Percentiles rank a stretch among this genome's conserved stretches.
These are phyloP conservation scores for Magnolia kwangsiensis DNA, from an alignment of 164 flowering plant genomes.

Conservation along the genomic window DNA sequence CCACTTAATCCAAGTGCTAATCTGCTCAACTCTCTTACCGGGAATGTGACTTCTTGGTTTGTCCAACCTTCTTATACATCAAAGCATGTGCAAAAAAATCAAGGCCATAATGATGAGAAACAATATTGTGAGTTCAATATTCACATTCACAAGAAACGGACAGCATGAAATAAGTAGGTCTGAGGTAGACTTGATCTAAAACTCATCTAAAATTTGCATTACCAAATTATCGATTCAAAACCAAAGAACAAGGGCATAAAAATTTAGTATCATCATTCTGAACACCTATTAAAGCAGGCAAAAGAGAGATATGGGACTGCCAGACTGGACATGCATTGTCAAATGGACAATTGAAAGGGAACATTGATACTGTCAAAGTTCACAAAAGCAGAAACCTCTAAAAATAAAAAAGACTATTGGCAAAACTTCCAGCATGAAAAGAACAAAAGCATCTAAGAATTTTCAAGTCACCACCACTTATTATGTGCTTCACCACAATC, in stretches of 20 bases:
- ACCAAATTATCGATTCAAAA: neutral
- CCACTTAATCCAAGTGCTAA: too few species aligned
- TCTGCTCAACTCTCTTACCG: too few species aligned
- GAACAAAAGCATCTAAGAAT: too few species aligned
- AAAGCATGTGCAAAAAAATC: neutral
- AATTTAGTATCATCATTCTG: neutral
- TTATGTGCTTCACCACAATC: neutral
- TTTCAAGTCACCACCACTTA: too few species aligned
- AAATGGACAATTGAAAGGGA: neutral
- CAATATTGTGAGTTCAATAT: neutral
- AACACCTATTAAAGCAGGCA: neutral
- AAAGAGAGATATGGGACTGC: neutral
- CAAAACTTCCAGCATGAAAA: too few species aligned
- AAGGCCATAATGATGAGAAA: neutral
- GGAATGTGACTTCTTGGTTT: too few species aligned
- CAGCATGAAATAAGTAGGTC: neutral
- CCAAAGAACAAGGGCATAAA: neutral
- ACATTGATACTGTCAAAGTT: neutral
- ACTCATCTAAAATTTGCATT: neutral
- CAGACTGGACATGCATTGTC: neutral
- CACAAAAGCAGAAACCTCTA: neutral
- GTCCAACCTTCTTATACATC: too few species aligned
- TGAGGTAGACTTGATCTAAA: neutral
- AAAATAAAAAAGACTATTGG: too few species aligned
- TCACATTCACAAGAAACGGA: neutral